Evolutionary conservation across 495 filamentous ascomycete genomes (phyloP).

Genomic region (Penicillium parvum): DNA sequence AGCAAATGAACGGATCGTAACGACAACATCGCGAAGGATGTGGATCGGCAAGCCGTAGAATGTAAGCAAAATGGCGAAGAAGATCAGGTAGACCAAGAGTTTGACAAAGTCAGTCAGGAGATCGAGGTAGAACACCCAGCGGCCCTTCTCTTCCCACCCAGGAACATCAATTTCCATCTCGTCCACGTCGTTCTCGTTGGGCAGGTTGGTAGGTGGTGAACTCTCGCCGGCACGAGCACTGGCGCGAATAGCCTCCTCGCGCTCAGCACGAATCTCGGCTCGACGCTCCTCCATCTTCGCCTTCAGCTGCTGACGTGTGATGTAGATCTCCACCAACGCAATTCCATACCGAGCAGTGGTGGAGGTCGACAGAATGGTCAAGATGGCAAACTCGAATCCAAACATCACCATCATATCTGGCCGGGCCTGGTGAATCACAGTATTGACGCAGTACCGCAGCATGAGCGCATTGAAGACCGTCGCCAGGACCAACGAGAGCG

Average conservation of each 20-base stretch:
- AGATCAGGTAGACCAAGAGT: constrained; percentile 78
- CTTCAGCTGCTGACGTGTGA: constrained; percentile 65
- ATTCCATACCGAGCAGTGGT: constrained; percentile 74
- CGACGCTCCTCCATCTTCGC: constrained; percentile 61
- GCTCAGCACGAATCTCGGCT: constrained; percentile 58
- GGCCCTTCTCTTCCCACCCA: constrained; percentile 94
- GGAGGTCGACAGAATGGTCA: constrained; percentile 73
- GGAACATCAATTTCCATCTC: constrained; percentile 91
- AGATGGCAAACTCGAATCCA: constrained; percentile 90
- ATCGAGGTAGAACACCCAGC: constrained; percentile 88
- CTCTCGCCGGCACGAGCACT: constrained; percentile 32
- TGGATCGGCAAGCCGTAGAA: constrained; percentile 96
- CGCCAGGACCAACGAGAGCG: constrained; percentile 70
- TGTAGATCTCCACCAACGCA: constrained; percentile 70
- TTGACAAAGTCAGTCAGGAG: constrained; percentile 87
- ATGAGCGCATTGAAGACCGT: constrained; percentile 71
- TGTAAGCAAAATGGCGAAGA: constrained; percentile 87
- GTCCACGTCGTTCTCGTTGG: constrained; percentile 74
- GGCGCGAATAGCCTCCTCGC: constrained; percentile 48
- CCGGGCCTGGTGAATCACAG: constrained; percentile 76
- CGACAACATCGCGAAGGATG: constrained; percentile 89
- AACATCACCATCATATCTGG: constrained; percentile 99
- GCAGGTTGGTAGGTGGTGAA: constrained; percentile 37
- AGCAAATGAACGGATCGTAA: constrained; percentile 86
- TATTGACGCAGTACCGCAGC: constrained; percentile 72